Base-by-base conservation (phyloP, 1,139 yeast genomes). In the Pichia sp. region DNA sequence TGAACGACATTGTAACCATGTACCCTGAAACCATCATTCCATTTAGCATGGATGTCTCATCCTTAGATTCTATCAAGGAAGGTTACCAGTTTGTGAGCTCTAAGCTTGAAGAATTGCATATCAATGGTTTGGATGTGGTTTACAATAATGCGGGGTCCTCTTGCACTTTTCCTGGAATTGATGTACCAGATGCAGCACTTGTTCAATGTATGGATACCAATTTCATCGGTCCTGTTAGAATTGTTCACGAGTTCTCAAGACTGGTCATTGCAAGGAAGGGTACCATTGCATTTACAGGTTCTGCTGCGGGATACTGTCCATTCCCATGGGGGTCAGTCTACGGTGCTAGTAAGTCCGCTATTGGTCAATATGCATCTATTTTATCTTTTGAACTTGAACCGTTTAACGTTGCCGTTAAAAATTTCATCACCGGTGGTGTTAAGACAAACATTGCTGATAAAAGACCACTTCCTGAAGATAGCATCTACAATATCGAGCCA, bases 271-370 rank as follows among this genome's bases (percentile, higher is more conserved):
- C 70, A 30, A 77, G 84, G 2, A 69, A 77, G 50, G 94, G 94
- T 5, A 72, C 77, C 0, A 69, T 84, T 46, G 77, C 81, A 1
- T 80, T 81, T 53, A 82, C 91, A 0, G 91, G 93, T 1, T 79
- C 88, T 3, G 60, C 79, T 5, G 74, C 84, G 14, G 93, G 84
- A 3, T 44, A 75, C 20, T 58, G 71, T 12, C 78, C 85, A 6
- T 76, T 82, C 60, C 94, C 93, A 13, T 82, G 77, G 57, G 74
- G 81, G 1, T 63, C 81, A 15, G 66, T 76, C 18, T 84, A 84
- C 53, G 67, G 77, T n/a, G 68, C 88, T 2, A 59, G 81, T 1
- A 84, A 84, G 52, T 86, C 93, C 3, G 93, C 93, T 1, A 72
- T 84, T 37, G 85, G 80, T 51, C 77, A 72, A 42, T 84, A 77